Base-by-base conservation (phyloP, 345 rosid genomes). In the Nephelium lappaceum region DNA sequence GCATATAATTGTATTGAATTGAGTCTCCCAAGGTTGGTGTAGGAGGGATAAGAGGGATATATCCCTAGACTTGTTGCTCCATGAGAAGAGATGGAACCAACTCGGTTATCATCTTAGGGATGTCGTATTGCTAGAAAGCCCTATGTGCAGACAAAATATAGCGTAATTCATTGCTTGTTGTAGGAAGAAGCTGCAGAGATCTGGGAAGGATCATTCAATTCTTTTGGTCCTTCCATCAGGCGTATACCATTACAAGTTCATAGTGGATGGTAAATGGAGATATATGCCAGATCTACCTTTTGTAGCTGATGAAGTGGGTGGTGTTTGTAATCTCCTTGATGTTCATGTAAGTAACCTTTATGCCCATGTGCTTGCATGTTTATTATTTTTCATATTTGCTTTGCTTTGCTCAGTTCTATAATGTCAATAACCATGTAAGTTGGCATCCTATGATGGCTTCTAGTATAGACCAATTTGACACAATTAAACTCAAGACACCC, bases 251-350 rank as follows among this genome's bases (percentile, higher is more conserved):
- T 96, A 92, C 87, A 96, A 83, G 88, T 87, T 94, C 80, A 85
- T 94, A 27, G 97, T 94, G 11, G 99, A 96, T 78, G 98, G 97
- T 16, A 89, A 96, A 76, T 79, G 83, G 90, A 94, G 92, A 91
- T 78, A 92, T 88, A 79, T 79, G 38, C 95, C 99, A 10, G 99
- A 94, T 79, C 86, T 93, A 65, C 98, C 98, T 60, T 89, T 72
- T 81, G 87, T 86, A 58, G 83, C 92, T 21, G 93, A 94, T 85
- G 97, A 89, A 78, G 65, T 78, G 81, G 95, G 94, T 78, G 72
- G 78, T 49, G 85, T 83, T 74, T 94, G 93, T 82, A 96, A 96
- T 89, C 82, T 96, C 80, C 94, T 93, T 31, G 92, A 94, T 72
- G 98, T 93, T 84, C 75, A 88, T 73, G 99, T 96, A 83, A 87